Evolutionary conservation across 2,329 filamentous ascomycete genomes (phyloP).

Genomic region (Colletotrichum graminicola): DNA sequence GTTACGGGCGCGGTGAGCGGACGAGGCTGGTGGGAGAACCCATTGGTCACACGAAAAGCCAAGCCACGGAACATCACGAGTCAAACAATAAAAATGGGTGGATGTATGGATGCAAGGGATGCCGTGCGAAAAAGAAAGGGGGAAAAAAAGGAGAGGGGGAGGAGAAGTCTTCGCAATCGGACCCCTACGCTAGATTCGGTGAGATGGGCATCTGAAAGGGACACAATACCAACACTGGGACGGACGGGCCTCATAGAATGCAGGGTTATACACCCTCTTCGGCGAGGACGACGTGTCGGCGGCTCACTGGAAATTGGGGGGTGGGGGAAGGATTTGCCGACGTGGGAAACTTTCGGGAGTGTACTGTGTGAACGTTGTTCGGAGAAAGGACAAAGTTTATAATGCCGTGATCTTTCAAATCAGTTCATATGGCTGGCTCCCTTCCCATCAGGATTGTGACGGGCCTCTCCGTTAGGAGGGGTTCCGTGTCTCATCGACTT

Average conservation of each 20-base stretch:
- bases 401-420: not conserved
- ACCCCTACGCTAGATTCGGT: not conserved
- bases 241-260: constrained; percentile 1
- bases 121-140: not conserved
- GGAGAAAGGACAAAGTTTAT: not conserved
- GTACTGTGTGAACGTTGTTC: not conserved
- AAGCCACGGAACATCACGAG: not conserved
- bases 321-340: not conserved
- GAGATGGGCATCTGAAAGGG: not conserved
- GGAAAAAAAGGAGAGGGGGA: not conserved
- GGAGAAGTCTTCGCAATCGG: not conserved
- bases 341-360: not conserved
- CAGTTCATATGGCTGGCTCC: no score
- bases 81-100: not conserved
- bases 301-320: constrained; percentile 1
- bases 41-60: not conserved
- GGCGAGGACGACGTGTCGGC: constrained; percentile 24
- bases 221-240: constrained; percentile 2
- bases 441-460: not conserved
- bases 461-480: not conserved
- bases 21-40: not conserved
- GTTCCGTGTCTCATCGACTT: not conserved
- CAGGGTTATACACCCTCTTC: constrained; percentile 29
- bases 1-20: not conserved
- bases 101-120: not conserved